A percentile compares a stretch with the other conserved stretches of the same genome.
These are phyloP conservation scores for Xanthoceras sorbifolium DNA, from an alignment of 345 rosid species.

Conservation along the genomic window DNA sequence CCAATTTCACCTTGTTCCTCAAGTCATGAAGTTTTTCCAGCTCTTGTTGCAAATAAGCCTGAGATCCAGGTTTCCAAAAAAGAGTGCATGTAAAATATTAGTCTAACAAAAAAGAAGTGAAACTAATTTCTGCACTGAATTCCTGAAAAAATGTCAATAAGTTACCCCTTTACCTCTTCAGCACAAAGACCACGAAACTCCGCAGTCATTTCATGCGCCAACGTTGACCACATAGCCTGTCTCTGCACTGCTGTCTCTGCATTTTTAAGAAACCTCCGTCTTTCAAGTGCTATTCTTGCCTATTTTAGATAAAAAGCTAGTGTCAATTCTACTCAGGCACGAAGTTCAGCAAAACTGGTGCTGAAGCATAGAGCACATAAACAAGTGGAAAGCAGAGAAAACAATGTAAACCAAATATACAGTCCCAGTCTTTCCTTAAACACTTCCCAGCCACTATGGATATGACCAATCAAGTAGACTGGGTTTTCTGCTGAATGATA, in stretches of 20 bases:
- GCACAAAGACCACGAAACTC: conserved; percentile 99
- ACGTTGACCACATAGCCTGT: conserved; percentile 98
- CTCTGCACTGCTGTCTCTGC: conserved; percentile 95
- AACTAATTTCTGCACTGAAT: not conserved
- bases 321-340: conserved; percentile 12
- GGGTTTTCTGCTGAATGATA: too few species aligned
- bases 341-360: not conserved
- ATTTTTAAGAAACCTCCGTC: conserved; percentile 87
- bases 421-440: not conserved
- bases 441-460: not conserved
- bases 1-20: conserved; percentile 96
- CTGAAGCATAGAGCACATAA: not conserved
- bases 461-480: too few species aligned
- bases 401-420: not conserved
- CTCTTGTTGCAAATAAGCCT: conserved; percentile 99
- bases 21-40: conserved; percentile 91
- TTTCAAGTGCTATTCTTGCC: conserved; percentile 99
- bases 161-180: conserved; percentile 71
- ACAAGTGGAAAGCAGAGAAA: not conserved
- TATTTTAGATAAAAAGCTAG: conserved; percentile 33
- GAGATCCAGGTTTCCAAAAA: conserved; percentile 38
- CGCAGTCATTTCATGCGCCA: conserved; percentile 99
- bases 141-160: conserved; percentile 1
- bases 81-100: conserved; percentile 15
- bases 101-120: not conserved